Base-by-base conservation (phyloP, 768 basidiomycete species). In the Suillus bovinus region DNA sequence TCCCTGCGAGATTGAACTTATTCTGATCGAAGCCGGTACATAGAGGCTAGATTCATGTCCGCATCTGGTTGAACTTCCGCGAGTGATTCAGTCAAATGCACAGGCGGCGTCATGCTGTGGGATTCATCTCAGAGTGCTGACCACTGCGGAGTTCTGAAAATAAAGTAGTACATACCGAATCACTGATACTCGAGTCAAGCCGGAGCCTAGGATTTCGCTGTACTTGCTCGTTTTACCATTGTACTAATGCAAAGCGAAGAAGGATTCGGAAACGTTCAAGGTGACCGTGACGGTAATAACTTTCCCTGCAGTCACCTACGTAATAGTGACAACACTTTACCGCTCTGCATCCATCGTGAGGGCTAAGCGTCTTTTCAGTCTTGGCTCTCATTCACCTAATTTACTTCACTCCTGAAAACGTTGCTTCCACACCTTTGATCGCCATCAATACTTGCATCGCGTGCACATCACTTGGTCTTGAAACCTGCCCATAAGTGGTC, bases 351-450 rank as follows among this genome's bases (percentile, higher is more conserved):
- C 17, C 29, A 11, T n/a, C 47, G 20, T 31, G 50, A 52, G n/a
- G 50, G 24, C 47, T 52, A 52, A 52, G 31, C 50, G 50, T 52
- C 50, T 52, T 50, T 52, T 31, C 20, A n/a, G 10, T 52, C 29
- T 31, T 31, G 50, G 50, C 10, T n/a, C 50, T n/a, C 20, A 10
- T 52, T 52, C 50, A n/a, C 50, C 55, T 56, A 74, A 71, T 69
- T 76, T 71, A 72, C 69, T 67, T 68, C 29, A 67, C 74, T 74
- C 72, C 63, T 6, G 20, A 70, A 74, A 74, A 74, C 73, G 73
- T 74, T 76, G 74, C 58, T 67, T 64, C 73, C 67, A 69, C 73
- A 67, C 71, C 68, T 70, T 74, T 74, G 60, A 64, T 64, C 61
- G 50, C 20, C 36, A 41, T 58, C 55, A 33, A 66, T 74, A 72